Percentiles rank a stretch among this genome's conserved stretches.
Evolutionary conservation across 2,329 filamentous ascomycete genomes (phyloP).

Genomic region (Penicillium sclerotigenum): DNA sequence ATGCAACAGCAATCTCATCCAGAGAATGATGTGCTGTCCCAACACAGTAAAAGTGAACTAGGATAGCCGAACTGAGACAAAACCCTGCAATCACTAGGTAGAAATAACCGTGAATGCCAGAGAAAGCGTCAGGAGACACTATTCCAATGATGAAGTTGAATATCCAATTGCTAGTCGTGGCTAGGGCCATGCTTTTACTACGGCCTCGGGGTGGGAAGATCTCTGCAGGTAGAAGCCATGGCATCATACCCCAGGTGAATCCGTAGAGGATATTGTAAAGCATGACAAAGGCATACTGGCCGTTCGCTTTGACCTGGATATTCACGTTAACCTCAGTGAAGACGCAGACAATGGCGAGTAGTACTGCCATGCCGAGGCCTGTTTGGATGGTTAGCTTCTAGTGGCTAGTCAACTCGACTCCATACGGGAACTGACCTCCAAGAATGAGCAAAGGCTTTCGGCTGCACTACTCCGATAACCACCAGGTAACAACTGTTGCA

Average conservation of each 20-base stretch:
- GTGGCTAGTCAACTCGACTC: neutral
- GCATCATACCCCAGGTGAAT: slow-evolving; percentile 42
- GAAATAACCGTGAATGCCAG: slow-evolving; percentile 43
- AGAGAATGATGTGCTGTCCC: slow-evolving; percentile 39
- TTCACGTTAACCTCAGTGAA: slow-evolving; percentile 34
- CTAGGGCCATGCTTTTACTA: slow-evolving; percentile 42
- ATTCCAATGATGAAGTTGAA: slow-evolving; percentile 34
- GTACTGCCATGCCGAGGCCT: slow-evolving; percentile 35
- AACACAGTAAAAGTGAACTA: slow-evolving; percentile 43
- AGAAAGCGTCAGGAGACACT: slow-evolving; percentile 44
- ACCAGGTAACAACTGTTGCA: slow-evolving; percentile 42
- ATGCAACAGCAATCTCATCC: slow-evolving; percentile 39
- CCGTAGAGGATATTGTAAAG: slow-evolving; percentile 41
- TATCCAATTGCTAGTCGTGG: slow-evolving; percentile 49
- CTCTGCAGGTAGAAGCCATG: slow-evolving; percentile 35
- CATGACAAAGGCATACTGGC: slow-evolving; percentile 41
- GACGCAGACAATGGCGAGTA: slow-evolving; percentile 38
- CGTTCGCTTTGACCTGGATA: slow-evolving; percentile 33
- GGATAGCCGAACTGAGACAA: slow-evolving; percentile 37
- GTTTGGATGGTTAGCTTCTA: neutral
- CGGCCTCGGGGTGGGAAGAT: slow-evolving; percentile 36
- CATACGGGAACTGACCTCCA: slow-evolving; percentile 12
- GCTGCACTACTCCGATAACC: slow-evolving; percentile 42
- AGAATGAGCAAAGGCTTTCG: slow-evolving; percentile 36
- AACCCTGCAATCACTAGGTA: slow-evolving; percentile 45